Base-by-base conservation (phyloP, 164 flowering plant species). In the Magnolia officinalis region DNA sequence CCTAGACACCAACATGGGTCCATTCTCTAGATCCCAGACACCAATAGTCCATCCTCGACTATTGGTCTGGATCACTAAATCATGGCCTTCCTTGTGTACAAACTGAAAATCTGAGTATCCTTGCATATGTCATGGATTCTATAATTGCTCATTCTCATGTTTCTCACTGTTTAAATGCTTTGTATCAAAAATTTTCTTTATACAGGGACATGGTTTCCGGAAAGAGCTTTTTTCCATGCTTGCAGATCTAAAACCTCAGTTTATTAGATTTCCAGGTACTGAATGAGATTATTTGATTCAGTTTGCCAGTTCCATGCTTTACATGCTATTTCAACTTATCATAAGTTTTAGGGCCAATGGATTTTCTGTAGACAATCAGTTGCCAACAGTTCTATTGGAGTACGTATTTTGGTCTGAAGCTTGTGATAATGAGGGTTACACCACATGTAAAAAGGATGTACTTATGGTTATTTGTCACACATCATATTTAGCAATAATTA, bases 221-320 rank as follows among this genome's bases (percentile, higher is more conserved):
- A 87, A 75, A 8, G 95, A 91, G 59, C 94, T 96, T 73, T 51
- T 83, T 80, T 72, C 81, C 72, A 91, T 91, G 97, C 71, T 96
- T 78, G 83, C 78, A 66, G 85, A 75, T 81, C 59, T 94, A 66
- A 90, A 87, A 76, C 99, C 99, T 21, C 88, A 81, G 73, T 96
- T 96, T 78, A 9, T 96, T 65, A 91, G 98, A 85, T 94, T 96
- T 84, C 99, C 98, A 84, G 98, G 99, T 96, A 87, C 31, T 50
- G 21, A 71, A 65, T 65, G 26, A 21, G 29, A 20, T 23, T 13
- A 65, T 63, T 63, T 37, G 45, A 37, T 37, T 23, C 37, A 65
- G 37, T 23, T 65, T 65, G 24, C 68, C 37, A 65, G 68, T 65
- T 65, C 29, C 31, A 10, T n/a, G 13, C 14, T 20, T 65, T 24